phyloP scores from a whole-genome alignment of 2,329 filamentous ascomycete species.

The Aspergillus bombycis region DNA sequence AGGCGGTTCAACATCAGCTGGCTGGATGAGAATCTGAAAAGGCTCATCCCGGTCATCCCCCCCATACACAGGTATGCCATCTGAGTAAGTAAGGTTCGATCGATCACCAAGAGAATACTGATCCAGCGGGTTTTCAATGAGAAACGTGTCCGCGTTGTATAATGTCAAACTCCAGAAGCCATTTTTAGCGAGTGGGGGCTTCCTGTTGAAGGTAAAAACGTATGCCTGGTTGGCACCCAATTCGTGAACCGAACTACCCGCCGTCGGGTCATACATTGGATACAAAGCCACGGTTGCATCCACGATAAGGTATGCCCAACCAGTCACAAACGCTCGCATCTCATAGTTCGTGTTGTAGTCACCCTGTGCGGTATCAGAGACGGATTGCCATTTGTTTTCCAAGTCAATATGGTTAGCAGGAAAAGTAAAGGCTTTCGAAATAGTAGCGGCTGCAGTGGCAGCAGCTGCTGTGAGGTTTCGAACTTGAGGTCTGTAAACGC shows the following conservation, averaged over 20 bases:
- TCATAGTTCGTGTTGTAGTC: no score
- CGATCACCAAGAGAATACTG: constrained; percentile 30
- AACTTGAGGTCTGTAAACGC: not conserved
- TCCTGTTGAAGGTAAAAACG: constrained; percentile 25
- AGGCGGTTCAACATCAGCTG: constrained; percentile 27
- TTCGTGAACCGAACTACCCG: no score
- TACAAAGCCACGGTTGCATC: no score
- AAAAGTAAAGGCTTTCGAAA: no score
- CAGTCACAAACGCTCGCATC: no score
- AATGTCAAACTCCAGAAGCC: constrained; percentile 35
- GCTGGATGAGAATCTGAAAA: constrained; percentile 34
- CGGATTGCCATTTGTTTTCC: no score
- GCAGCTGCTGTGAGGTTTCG: not conserved
- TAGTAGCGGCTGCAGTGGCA: no score
- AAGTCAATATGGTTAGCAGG: no score
- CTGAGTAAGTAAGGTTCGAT: constrained; percentile 28
- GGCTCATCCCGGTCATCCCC: not conserved
- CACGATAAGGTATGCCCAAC: no score
- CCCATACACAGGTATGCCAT: constrained; percentile 24
- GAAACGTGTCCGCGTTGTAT: constrained; percentile 26
- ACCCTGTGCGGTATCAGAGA: no score
- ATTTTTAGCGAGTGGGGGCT: constrained; percentile 19
- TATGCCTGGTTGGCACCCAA: constrained; percentile 21
- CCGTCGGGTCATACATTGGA: no score
- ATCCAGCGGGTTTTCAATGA: constrained; percentile 28